Evolutionary conservation across 2,329 filamentous ascomycete genomes (phyloP).

Genomic region (Fusarium sp.): DNA sequence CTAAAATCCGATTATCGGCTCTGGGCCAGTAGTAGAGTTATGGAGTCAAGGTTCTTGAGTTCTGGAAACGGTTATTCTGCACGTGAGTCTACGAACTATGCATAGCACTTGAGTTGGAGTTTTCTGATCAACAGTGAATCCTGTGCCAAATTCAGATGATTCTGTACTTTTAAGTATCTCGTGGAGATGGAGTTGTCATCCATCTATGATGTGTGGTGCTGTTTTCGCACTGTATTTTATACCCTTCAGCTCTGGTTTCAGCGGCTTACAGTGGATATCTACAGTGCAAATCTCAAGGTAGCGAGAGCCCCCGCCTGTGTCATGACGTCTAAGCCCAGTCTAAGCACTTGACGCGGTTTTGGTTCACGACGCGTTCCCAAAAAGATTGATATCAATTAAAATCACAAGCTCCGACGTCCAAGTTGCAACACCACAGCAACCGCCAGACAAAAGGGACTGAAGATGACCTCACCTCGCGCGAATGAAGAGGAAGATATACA

Average conservation of each 20-base stretch:
- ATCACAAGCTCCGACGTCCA: conserved; percentile 21
- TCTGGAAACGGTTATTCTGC: neutral
- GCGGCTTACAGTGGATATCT: neutral
- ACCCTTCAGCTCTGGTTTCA: neutral
- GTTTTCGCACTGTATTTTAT: neutral
- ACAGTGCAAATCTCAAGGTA: conserved; percentile 7
- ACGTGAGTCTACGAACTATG: neutral
- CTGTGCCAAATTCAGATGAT: neutral
- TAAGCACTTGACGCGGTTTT: conserved; percentile 40
- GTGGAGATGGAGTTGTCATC: neutral
- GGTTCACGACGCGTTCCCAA: conserved; percentile 36
- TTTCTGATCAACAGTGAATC: no score
- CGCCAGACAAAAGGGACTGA: conserved; percentile 12
- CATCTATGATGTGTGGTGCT: neutral
- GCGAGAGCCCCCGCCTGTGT: conserved; percentile 1
- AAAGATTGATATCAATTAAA: conserved; percentile 34
- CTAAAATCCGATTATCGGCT: neutral
- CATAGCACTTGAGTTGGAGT: neutral
- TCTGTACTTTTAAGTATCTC: neutral
- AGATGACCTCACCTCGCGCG: conserved; percentile 44
- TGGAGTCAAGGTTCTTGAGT: neutral
- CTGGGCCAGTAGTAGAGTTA: neutral
- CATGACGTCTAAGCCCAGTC: conserved; percentile 26
- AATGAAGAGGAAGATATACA: conserved; percentile 42
- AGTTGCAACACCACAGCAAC: conserved; percentile 27